These are phyloP conservation scores for Starmera stellimalicola DNA, from an alignment of 1,139 yeast genomes.

Conservation along the genomic window DNA sequence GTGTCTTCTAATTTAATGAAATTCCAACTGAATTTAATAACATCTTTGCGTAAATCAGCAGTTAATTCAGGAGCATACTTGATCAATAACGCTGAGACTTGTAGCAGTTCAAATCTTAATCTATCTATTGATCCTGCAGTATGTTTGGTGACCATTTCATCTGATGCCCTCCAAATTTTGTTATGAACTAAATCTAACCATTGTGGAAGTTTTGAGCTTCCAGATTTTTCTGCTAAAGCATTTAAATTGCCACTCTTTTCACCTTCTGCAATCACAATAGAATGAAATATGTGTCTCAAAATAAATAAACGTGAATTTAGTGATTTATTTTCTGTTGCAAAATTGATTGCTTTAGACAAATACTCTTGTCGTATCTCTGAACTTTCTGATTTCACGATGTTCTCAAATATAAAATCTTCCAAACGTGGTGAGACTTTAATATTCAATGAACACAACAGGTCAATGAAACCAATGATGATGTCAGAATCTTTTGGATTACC, in stretches of 20 bases:
- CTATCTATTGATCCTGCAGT: constrained; percentile 67
- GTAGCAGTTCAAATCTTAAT: constrained; percentile 70
- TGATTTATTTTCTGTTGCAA: constrained; percentile 34
- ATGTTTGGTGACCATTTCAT: constrained; percentile 44
- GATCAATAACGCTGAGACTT: constrained; percentile 68
- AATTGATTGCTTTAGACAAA: constrained; percentile 42
- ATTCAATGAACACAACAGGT: constrained; percentile 37
- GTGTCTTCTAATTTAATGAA: constrained; percentile 84
- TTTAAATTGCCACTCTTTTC: constrained; percentile 39
- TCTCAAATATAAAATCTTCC: constrained; percentile 48
- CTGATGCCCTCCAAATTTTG: constrained; percentile 64
- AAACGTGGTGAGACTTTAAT: constrained; percentile 39
- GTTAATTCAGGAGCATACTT: constrained; percentile 57
- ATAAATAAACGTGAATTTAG: constrained; percentile 54
- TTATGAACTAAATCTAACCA: constrained; percentile 62
- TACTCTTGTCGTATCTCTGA: constrained; percentile 37
- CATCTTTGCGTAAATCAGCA: constrained; percentile 66
- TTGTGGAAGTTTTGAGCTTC: constrained; percentile 26
- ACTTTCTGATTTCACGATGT: constrained; percentile 46
- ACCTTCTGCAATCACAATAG: constrained; percentile 59
- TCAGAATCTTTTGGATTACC: constrained; percentile 26
- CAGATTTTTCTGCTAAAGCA: constrained; percentile 31
- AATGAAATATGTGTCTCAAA: constrained; percentile 54
- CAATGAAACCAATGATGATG: constrained; percentile 38
- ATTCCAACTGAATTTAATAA: constrained; percentile 92